Evolutionary conservation across 1,139 yeast species (phyloP).

Genomic region (Casaregolazyma lundiana): DNA sequence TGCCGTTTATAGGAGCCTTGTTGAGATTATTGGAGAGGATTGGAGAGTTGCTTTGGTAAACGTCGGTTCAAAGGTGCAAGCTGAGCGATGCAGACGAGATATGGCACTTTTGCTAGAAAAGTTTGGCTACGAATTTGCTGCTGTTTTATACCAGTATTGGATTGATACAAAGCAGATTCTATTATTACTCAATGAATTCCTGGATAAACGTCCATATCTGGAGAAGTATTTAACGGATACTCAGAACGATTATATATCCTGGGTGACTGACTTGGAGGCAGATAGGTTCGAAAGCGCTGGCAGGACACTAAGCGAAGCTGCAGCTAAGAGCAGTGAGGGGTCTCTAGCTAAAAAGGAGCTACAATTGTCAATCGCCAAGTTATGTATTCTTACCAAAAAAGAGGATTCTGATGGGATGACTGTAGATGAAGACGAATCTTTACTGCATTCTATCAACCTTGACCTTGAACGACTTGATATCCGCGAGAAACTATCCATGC

Average conservation of each 20-base stretch:
- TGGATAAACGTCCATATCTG: conserved; percentile 48
- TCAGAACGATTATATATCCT: conserved; percentile 55
- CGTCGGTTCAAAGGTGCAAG: conserved; percentile 26
- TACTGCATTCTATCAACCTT: conserved; percentile 10
- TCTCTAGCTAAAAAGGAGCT: conserved; percentile 48
- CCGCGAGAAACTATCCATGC: conserved; percentile 13
- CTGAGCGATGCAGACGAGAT: conserved; percentile 27
- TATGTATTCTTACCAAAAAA: conserved; percentile 38
- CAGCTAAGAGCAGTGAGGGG: conserved; percentile 38
- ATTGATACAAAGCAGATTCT: conserved; percentile 51
- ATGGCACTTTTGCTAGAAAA: conserved; percentile 53
- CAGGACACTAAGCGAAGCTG: conserved; percentile 34
- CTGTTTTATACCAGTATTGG: conserved; percentile 57
- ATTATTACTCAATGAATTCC: conserved; percentile 53
- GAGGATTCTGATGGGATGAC: conserved; percentile 9
- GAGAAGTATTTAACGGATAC: conserved; percentile 48
- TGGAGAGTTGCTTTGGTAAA: conserved; percentile 25
- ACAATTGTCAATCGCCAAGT: conserved; percentile 67
- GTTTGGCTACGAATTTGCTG: conserved; percentile 68
- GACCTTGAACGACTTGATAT: conserved; percentile 9
- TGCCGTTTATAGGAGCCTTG: conserved; percentile 61
- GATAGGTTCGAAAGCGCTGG: conserved; percentile 51
- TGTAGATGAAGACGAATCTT: conserved; percentile 4
- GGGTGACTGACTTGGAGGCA: conserved; percentile 65
- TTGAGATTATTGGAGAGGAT: conserved; percentile 57